Evolutionary conservation across 768 basidiomycete species (phyloP).

Genomic region (Mycena latifolia): DNA sequence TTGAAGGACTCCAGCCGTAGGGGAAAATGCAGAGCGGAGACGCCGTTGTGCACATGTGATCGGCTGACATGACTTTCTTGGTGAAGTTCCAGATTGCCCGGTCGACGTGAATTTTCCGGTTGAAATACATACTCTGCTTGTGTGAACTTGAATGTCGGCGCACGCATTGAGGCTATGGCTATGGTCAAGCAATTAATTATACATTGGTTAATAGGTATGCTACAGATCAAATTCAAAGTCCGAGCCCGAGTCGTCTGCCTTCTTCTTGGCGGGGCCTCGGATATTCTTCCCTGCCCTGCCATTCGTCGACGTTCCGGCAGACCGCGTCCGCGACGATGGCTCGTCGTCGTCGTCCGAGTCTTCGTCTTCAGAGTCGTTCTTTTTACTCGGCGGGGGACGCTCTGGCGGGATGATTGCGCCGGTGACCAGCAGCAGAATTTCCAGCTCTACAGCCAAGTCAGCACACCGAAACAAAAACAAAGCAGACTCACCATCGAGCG

Average conservation of each 20-base stretch:
- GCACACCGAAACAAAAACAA: slow-evolving; percentile 12
- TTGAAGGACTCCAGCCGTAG: too few relatives aligned
- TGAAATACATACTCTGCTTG: slow-evolving; percentile 23
- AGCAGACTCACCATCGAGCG: slow-evolving; percentile 73
- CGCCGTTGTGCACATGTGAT: too few relatives aligned
- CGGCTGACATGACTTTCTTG: too few relatives aligned
- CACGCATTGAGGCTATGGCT: neutral
- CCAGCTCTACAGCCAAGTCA: slow-evolving; percentile 64
- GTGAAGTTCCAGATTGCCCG: too few relatives aligned
- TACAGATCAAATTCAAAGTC: slow-evolving; percentile 87
- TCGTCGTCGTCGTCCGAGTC: slow-evolving; percentile 56
- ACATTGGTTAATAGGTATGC: slow-evolving; percentile 23
- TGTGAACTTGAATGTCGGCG: neutral
- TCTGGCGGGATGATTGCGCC: slow-evolving; percentile 74
- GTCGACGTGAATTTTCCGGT: too few relatives aligned
- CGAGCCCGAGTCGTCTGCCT: slow-evolving; percentile 70
- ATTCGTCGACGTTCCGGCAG: slow-evolving; percentile 70
- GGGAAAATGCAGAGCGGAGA: too few relatives aligned
- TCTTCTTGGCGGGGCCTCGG: slow-evolving; percentile 52
- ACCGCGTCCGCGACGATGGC: slow-evolving; percentile 60
- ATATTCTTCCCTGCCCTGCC: slow-evolving; percentile 66
- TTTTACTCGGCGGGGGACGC: slow-evolving; percentile 46
- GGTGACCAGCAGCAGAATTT: slow-evolving; percentile 74
- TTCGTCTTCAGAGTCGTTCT: slow-evolving; percentile 42
- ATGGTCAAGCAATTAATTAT: slow-evolving; percentile 21